Evolutionary conservation across 73 alveolate genomes (phyloP).

Genomic region (Diophrys sp.): DNA sequence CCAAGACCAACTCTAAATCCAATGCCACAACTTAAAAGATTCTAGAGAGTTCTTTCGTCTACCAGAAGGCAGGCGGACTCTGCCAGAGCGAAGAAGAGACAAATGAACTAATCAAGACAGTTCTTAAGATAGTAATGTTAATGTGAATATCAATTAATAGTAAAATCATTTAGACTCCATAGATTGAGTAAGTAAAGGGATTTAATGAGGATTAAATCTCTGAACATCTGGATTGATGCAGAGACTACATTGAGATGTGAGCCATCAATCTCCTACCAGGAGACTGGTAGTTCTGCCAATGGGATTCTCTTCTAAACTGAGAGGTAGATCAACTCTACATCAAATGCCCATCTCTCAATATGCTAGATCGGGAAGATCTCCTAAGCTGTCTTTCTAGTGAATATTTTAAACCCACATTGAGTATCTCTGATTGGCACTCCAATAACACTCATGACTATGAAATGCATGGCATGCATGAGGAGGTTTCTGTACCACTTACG

Average conservation of each 20-base stretch:
- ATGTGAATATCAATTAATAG: neutral
- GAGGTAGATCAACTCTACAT: conserved; percentile 84
- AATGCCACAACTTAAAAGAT: too few species aligned
- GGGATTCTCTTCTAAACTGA: conserved; percentile 67
- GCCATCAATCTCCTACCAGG: conserved; percentile 90
- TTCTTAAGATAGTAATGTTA: too few species aligned
- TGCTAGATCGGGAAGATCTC: conserved; percentile 72
- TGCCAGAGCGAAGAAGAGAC: too few species aligned
- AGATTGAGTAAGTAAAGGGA: conserved; percentile 53
- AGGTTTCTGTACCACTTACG: conserved; percentile 21
- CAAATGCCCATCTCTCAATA: conserved; percentile 95
- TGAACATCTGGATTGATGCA: conserved; percentile 79
- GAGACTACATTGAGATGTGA: conserved; percentile 79
- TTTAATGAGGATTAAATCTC: conserved; percentile 82
- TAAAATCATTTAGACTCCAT: conserved; percentile 41
- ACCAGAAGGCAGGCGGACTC: too few species aligned
- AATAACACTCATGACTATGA: conserved; percentile 41
- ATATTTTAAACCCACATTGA: conserved; percentile 92
- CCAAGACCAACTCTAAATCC: too few species aligned
- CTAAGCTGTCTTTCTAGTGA: conserved; percentile 81
- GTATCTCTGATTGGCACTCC: conserved; percentile 79
- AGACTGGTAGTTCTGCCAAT: conserved; percentile 82
- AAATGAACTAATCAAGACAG: too few species aligned
- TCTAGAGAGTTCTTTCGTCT: too few species aligned
- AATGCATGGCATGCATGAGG: conserved; percentile 15